These are phyloP conservation scores for Urtica urens DNA, from an alignment of 306 rosid genomes.

Conservation along the genomic window DNA sequence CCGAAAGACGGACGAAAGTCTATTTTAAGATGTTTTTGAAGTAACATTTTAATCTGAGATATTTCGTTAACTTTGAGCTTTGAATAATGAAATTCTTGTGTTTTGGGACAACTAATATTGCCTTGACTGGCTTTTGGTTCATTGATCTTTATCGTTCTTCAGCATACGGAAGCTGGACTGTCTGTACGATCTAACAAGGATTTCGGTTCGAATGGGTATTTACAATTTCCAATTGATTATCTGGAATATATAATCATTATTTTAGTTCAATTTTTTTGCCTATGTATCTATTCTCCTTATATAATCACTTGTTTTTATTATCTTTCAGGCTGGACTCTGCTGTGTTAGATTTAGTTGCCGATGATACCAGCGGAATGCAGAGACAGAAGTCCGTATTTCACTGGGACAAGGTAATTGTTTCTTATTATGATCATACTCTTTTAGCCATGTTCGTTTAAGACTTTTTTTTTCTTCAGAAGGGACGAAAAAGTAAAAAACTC, in stretches of 20 bases:
- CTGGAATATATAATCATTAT: no score
- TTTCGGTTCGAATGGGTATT: conserved; percentile 67
- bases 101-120: no score
- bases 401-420: conserved; percentile 72
- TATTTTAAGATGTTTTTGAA: no score
- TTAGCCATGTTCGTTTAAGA: no score
- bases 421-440: not conserved
- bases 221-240: not conserved
- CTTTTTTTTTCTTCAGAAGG: no score
- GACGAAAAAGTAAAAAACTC: no score
- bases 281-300: not conserved
- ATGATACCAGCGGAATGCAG: conserved; percentile 69
- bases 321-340: conserved; percentile 63
- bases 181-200: conserved; percentile 60
- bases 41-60: no score
- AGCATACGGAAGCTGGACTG: conserved; percentile 89
- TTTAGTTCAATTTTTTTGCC: not conserved
- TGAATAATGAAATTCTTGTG: no score
- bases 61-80: no score
- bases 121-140: conserved; percentile 6
- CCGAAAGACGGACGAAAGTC: no score
- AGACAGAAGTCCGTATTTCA: conserved; percentile 76
- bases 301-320: not conserved
- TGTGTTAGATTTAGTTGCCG: conserved; percentile 81
- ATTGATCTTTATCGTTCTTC: conserved; percentile 19